Base-by-base conservation (phyloP, 2,329 filamentous ascomycete genomes). In the Aureobasidium sp. region DNA sequence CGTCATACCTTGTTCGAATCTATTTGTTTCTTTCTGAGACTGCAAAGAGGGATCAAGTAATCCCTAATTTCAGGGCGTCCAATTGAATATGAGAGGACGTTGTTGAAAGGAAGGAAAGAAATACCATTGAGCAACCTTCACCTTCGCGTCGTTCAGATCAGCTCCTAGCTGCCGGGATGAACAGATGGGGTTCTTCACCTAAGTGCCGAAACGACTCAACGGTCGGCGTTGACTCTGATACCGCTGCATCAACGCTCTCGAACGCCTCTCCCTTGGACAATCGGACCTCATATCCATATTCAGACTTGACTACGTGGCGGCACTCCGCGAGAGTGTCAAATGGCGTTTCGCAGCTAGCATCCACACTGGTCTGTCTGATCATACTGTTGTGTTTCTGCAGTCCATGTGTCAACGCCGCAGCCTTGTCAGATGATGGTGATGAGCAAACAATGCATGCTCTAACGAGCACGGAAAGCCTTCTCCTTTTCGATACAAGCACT, bases 401-500 rank as follows among this genome's bases (percentile, higher is more conserved):
- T 37, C 30, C 44, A 44, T 32, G 39, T 39, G 37, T 42, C 21
- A 21, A 21, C n/a, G 61, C 55, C 16, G 47, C 54, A 42, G 30
- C 11, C 4, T 32, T 27, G 11, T 21, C 25, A 36, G 39, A 37
- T 39, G 39, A 53, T 5, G 1, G 6, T 9, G 34, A 16, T 3
- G 32, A 42, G 21, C 32, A 39, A 36, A 14, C 13, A 30, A n/a
- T 27, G 10, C 42, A 60, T 30, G 48, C 48, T 21, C 36, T 44
- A 39, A 37, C 30, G 16, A 61, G 32, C n/a, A 42, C 14, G 13
- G 39, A 32, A 32, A 49, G 50, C 16, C 49, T 63, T n/a, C 51
- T 65, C 14, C 58, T 65, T 27, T 62, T 62, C 29, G 61, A 63
- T 30, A 44, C 37, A 10, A 57, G 49, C 9, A 44, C 59, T n/a